Conservation (phyloP, 192 early-diverging fungal genomes). For the Phycomyces blakesleeanus region DNA sequence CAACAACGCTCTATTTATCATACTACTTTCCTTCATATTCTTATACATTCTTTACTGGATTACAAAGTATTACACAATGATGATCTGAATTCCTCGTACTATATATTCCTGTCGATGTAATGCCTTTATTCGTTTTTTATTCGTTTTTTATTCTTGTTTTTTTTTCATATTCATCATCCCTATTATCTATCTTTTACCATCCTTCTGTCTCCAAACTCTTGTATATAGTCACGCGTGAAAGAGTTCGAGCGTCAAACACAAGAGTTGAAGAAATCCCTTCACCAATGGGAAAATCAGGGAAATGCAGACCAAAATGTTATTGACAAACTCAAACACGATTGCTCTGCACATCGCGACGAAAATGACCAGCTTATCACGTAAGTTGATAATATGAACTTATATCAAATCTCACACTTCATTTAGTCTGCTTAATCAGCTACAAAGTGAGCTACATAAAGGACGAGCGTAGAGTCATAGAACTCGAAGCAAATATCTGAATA, state of each 20-base stretch:
- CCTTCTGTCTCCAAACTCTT: neutral
- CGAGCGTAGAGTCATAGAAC: neutral
- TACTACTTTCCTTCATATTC: neutral
- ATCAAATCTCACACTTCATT: neutral
- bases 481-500: neutral
- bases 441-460: constrained; percentile 14
- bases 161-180: neutral
- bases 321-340: constrained; percentile 13
- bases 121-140: neutral
- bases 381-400: neutral
- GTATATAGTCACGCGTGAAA: constrained; percentile 4
- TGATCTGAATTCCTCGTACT: constrained; percentile 5
- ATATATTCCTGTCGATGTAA: neutral
- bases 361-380: constrained; percentile 11
- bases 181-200: constrained; percentile 2
- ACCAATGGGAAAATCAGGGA: constrained; percentile 9
- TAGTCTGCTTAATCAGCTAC: constrained; percentile 16
- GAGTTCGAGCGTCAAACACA: constrained; percentile 5
- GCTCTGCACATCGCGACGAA: constrained; percentile 8
- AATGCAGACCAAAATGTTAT: constrained; percentile 12
- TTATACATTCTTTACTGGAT: neutral
- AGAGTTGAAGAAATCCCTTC: constrained; percentile 4
- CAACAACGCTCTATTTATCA: neutral
- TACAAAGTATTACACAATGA: constrained; percentile 16
- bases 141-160: neutral